Base-by-base conservation (phyloP, 225 moss, liverwort and hornwort genomes). In the Polytrichum formosum region DNA sequence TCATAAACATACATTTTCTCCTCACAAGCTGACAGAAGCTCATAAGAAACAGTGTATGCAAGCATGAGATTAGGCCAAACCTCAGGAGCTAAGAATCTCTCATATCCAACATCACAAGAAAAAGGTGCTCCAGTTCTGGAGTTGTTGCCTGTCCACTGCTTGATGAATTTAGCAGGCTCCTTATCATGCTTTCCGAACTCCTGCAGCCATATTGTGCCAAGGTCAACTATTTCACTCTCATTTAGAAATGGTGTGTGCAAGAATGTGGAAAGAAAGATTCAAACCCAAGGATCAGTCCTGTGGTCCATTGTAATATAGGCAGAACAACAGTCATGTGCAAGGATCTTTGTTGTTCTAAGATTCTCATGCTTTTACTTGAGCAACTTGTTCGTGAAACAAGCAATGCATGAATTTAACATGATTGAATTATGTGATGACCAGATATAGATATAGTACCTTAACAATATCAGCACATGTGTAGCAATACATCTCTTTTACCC, bases 401-500 rank as follows among this genome's bases (percentile, higher is more conserved):
- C 13, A 16, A 46, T 2, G 3, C 13, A 46, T 2, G 4, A 46
- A 13, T 13, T 46, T 16, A 9, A 0, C 46, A 46, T 0, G 0
- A 46, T 46, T 46, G 46, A 46, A 46, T 46, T 16, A 4, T 46
- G 46, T 46, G 13, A 60, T n/a, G 25, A n/a, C 59, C 59, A 60
- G 23, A 18, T 26, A 28, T 17, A 27, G n/a, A 65, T 6, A 61
- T 19, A 63, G 5, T 85, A 94, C 94, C 94, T 94, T 94, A 5
- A 90, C 90, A 69, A 94, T 94, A 74, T 92, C 94, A 53, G 94
- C 90, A 87, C 94, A 94, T 16, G 92, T 94, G 72, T 94, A 94
- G 82, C 94, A 94, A 71, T 92, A 90, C 66, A 83, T 83, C 83
- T 94, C 94, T 76, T 94, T 94, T 28, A 94, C 90, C 63, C 81